Evolutionary conservation across 2,329 filamentous ascomycete genomes (phyloP), one percentile per base, ranked within the genome.

Genomic region (Monosporascus sp.): DNA sequence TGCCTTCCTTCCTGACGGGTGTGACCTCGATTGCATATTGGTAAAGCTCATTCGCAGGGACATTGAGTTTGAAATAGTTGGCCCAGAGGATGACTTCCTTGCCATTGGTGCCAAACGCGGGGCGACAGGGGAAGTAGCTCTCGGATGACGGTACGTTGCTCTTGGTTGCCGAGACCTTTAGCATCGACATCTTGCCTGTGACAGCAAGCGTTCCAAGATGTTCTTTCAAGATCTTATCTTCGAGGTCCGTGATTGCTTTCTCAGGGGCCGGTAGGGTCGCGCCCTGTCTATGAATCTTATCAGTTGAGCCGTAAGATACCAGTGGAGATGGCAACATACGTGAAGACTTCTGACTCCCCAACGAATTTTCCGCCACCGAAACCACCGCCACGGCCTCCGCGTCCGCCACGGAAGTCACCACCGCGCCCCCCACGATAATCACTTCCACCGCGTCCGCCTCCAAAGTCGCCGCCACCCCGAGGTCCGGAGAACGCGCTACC

Each of bases 11-110:
- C 17, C 50, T 52, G 14, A 44, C 41, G 20, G 51, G 40, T 24
- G 46, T 48, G 11, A 75, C 71, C 1, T 71, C 65, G 9, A 82
- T 55, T 3, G 68, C 70, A 62, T 83, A 83, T 53, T 72, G 76
- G 62, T 71, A 75, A 5, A 81, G 54, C 0, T 58, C 54, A 2
- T 68, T 60, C 0, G 67, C 60, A 41, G 71, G 70, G 7, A 77
- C 57, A 7, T 69, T 61, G 48, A 84, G 53, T 1, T 67, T 67
- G 59, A 80, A 82, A 58, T 79, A 83, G 63, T 84, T 84, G 5
- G 79, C 70, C 78, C 78, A 82, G 0, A 84, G 67, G 2, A 68
- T 60, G 2, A 80, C 73, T 0, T 63, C 45, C 1, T 47, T 64
- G 4, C 80, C 81, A 5, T 58, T 59, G 3, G 63, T 71, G 20